Conservation (phyloP, 306 rosid species). For the Geum urbanum region DNA sequence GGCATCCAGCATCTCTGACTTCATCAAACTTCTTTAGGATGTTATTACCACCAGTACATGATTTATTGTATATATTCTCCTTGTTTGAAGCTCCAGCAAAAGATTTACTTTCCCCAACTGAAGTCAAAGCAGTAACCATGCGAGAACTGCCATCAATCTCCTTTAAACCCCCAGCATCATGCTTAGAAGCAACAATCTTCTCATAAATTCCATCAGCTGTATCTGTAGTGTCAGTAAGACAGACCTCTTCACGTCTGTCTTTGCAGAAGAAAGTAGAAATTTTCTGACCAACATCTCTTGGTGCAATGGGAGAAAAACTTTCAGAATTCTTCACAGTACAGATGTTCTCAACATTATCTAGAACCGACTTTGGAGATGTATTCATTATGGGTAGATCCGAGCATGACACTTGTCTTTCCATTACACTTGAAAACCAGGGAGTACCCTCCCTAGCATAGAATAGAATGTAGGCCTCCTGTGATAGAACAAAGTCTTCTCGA, state of each 20-base stretch:
- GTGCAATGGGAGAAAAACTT: constrained; percentile 17
- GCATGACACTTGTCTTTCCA: constrained; percentile 25
- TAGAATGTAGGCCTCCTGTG: constrained; percentile 79
- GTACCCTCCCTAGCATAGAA: constrained; percentile 74
- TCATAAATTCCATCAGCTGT: constrained; percentile 13
- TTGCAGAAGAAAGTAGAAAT: constrained; percentile 12
- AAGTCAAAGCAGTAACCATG: constrained; percentile 11
- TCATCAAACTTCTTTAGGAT: constrained; percentile 13
- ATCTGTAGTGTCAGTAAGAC: constrained; percentile 19
- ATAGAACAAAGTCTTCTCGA: constrained; percentile 45
- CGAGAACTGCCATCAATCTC: constrained; percentile 9
- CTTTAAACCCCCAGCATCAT: constrained; percentile 12
- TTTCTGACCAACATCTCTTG: constrained; percentile 17
- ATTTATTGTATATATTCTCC: constrained; percentile 9
- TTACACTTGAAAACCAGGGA: constrained; percentile 61
- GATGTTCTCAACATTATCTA: constrained; percentile 39
- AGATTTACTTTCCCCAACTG: neutral
- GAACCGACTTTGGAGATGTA: constrained; percentile 69
- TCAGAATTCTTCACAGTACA: constrained; percentile 8
- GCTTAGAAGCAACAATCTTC: constrained; percentile 10
- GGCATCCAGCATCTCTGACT: constrained; percentile 28
- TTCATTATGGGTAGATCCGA: constrained; percentile 21
- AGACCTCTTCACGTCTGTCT: constrained; percentile 19
- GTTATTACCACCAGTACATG: constrained; percentile 16
- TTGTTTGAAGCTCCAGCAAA: constrained; percentile 17